Evolutionary conservation across 2,329 filamentous ascomycete species (phyloP), one percentile per base, ranked within the genome.

Genomic region (Monilinia aucupariae): DNA sequence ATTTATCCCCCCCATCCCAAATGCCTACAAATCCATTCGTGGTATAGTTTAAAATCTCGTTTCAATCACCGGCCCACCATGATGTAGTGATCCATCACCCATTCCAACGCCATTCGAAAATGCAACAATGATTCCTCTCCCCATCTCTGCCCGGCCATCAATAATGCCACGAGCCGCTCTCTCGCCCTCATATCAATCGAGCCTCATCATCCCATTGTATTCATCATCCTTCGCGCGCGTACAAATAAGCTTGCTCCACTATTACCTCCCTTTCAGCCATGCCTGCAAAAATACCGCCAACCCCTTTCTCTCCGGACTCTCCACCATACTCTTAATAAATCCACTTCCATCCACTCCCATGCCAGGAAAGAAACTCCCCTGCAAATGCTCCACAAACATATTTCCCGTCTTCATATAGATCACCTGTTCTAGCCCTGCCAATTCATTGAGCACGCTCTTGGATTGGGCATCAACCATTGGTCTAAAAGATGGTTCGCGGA

Each of bases 331-430:
- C 65, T 80, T 78, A 66, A 88, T 73, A 69, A 86, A 87, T 61
- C 84, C 83, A 27, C 78, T 78, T 10, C 83, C 85, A 61, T 85
- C 82, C 30, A 88, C 81, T 0, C 87, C 87, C 68, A 91, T 78
- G 52, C 79, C 81, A 0, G 85, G 81, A 68, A 92, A 84, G 63
- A 92, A 82, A 2, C 79, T 78, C 20, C 79, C 78, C 68, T 85
- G 85, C 53, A 93, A 76, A 70, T 89, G 83, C 65, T 84, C 82
- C 30, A 93, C 82, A 74, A 96, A 97, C 62, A 85, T 82, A 59
- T 89, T 84, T 32, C 94, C 94, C 15, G 91, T 93, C 79, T 97
- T 97, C 69, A 85, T 82, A 73, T 97, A 93, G 66, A 99, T 94
- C 43, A 85, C 88, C 76, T 94, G 91, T 76, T 99, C 92, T 64